Evolutionary conservation across 495 filamentous ascomycete species (phyloP), one percentile per base, ranked within the genome.

Genomic region (Hypoxylon trugodes): DNA sequence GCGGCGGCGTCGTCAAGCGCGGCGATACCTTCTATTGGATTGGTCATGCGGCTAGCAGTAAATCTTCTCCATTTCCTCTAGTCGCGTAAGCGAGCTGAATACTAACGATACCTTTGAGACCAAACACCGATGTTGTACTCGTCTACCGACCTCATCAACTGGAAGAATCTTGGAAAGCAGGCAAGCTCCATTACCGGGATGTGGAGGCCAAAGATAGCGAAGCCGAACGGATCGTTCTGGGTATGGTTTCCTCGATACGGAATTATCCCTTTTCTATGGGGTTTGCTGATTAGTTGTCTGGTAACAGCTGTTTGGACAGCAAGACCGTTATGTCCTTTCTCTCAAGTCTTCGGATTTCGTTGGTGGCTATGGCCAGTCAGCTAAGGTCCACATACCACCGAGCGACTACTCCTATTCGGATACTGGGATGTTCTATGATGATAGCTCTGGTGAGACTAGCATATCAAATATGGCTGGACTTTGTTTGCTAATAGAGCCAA

Each of bases 151-250:
- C 70, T 81, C 8, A 48, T 81, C 15, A 77, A 81, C 58, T 81
- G 79, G 79, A 71, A 74, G 45, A 71, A 71, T 45, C 62, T 75
- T n/a, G 76, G 76, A 9, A 36, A 62, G 37, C 73, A 75, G 42
- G 69, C 66, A 2, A 65, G 62, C 12, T 65, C 69, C 9, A 64
- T 78, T 0, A 42, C 66, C 12, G 65, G 70, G 1, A 70, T 77
- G 59, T 80, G 79, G 79, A 61, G 79, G 42, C 79, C 77, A 0
- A 81, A 81, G 46, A 65, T 77, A 50, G 79, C 77, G 9, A 78
- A 76, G 59, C 77, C 79, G 24, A 79, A 81, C 50, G 75, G 75
- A 7, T 66, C 68, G 2, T 81, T 74, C 38, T 80, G 73, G 72
- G 74, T 74, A 71, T 46, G 67, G 38, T 24, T 22, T 22, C n/a